Evolutionary conservation across 345 rosid species (phyloP).

Genomic region (Gossypium mustelinum): DNA sequence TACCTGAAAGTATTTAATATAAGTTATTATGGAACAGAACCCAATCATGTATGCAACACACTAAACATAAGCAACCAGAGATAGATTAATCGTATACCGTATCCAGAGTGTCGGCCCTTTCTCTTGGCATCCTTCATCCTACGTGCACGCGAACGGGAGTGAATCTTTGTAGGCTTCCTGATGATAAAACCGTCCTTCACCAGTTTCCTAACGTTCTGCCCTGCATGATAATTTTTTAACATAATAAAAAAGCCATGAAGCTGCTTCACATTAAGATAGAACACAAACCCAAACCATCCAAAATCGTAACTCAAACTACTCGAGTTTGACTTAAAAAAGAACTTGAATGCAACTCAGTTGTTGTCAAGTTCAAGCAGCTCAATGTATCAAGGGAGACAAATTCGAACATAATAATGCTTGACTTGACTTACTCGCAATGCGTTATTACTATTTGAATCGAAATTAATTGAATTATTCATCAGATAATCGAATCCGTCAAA

Average conservation of each 20-base stretch:
- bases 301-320: neutral
- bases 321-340: neutral
- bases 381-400: no score
- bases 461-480: no score
- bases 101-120: conserved; percentile 77
- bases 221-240: conserved; percentile 27
- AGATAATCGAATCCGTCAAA: no score
- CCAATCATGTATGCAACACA: neutral
- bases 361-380: no score
- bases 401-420: no score
- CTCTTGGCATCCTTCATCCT: conserved; percentile 67
- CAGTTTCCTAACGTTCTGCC: conserved; percentile 71
- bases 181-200: conserved; percentile 73
- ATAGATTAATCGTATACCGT: conserved; percentile 37
- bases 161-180: conserved; percentile 73
- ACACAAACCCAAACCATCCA: neutral
- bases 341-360: no score
- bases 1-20: conserved; percentile 35
- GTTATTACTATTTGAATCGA: no score
- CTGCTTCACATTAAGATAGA: neutral
- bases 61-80: neutral
- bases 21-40: neutral
- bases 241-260: neutral
- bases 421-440: no score
- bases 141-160: conserved; percentile 73